A percentile compares a stretch with the other conserved stretches of the same genome.
phyloP scores from a whole-genome alignment of 495 filamentous ascomycete genomes.

The Xylaria castorea region DNA sequence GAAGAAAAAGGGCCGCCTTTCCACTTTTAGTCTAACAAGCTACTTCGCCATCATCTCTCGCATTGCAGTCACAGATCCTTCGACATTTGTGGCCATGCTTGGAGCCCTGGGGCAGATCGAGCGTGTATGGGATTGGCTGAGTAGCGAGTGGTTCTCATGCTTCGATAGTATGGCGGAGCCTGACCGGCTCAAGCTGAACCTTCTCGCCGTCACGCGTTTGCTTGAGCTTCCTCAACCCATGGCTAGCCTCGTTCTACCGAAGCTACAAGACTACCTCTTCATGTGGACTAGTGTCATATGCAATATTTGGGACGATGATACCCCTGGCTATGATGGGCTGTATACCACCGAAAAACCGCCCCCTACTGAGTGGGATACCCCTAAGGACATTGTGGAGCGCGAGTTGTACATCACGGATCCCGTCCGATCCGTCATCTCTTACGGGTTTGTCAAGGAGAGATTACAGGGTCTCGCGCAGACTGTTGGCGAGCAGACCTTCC shows the following conservation, averaged over 20 bases:
- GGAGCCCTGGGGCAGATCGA: conserved; percentile 47
- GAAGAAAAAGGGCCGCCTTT: conserved; percentile 64
- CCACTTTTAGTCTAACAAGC: conserved; percentile 75
- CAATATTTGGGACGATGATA: conserved; percentile 45
- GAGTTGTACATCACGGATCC: conserved; percentile 68
- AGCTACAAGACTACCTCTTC: conserved; percentile 59
- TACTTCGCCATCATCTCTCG: conserved; percentile 86
- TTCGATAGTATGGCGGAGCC: conserved; percentile 82
- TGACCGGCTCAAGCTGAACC: conserved; percentile 79
- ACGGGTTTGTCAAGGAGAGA: conserved; percentile 71
- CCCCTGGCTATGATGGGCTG: conserved; percentile 47
- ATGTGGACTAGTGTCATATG: conserved; percentile 60
- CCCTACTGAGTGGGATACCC: conserved; percentile 70
- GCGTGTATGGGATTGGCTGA: conserved; percentile 72
- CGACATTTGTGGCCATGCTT: conserved; percentile 67
- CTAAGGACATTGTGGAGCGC: conserved; percentile 58
- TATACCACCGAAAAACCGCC: conserved; percentile 75
- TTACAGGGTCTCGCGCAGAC: conserved; percentile 69
- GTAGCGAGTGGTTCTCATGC: conserved; percentile 86
- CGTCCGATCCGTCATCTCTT: conserved; percentile 73
- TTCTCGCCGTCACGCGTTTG: conserved; percentile 80
- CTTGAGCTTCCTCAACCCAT: conserved; percentile 66
- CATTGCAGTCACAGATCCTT: conserved; percentile 72
- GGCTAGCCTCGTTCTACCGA: conserved; percentile 53
- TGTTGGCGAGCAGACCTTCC: conserved; percentile 77